phyloP scores from a whole-genome alignment of 345 rosid species.

The Brassica cretica region DNA sequence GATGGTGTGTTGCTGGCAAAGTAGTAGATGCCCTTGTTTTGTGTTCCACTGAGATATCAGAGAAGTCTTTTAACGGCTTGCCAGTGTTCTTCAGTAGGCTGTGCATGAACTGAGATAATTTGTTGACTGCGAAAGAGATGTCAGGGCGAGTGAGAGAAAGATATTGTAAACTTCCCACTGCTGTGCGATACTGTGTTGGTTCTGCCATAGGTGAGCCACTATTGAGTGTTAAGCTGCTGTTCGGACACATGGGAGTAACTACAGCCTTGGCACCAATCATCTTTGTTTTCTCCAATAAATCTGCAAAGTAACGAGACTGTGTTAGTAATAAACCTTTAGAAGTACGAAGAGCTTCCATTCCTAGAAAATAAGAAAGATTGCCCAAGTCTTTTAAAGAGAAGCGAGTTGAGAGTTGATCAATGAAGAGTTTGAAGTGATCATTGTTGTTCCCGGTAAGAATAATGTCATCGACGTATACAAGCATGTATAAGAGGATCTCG shows the following conservation, averaged over 20 bases:
- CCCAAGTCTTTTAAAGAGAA: not conserved
- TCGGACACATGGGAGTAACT: not conserved
- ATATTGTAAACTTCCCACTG: not conserved
- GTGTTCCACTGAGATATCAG: not conserved
- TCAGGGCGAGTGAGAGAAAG: too few species aligned
- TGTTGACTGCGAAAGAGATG: too few species aligned
- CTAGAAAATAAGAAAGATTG: not conserved
- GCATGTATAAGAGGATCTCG: not conserved
- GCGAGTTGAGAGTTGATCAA: not conserved
- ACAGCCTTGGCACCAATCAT: not conserved
- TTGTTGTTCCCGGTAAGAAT: not conserved
- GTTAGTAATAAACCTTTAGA: not conserved
- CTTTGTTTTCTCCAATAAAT: not conserved
- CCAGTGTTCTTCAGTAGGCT: too few species aligned
- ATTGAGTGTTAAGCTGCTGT: not conserved
- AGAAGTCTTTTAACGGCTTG: not conserved
- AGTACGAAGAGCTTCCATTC: not conserved
- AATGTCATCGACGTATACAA: not conserved
- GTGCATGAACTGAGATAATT: too few species aligned
- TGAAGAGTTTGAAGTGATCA: not conserved
- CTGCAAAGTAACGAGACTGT: not conserved
- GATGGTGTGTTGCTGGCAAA: not conserved
- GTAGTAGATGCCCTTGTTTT: not conserved
- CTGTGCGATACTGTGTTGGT: not conserved
- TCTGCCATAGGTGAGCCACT: not conserved